A percentile compares a stretch with the other conserved stretches of the same genome.
Evolutionary conservation across 257 asterid species (phyloP).

Genomic region (Solanum pimpinellifolium): DNA sequence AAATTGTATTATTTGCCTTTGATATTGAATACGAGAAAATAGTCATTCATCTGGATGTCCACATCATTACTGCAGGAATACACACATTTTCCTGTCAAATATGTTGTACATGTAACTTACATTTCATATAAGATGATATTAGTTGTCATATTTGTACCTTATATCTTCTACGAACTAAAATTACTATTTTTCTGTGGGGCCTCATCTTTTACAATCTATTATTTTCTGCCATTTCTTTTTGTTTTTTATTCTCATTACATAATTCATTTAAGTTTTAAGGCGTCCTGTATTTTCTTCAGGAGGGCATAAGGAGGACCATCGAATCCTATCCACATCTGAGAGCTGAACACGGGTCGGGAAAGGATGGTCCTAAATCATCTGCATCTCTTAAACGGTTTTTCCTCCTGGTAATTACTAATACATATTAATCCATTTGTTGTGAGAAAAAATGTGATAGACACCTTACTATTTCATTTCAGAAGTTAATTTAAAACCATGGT

Average conservation of each 20-base stretch:
- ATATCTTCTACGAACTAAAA: background rate
- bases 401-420: background rate
- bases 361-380: conserved; percentile 59
- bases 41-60: background rate
- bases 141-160: background rate
- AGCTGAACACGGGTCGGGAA: conserved; percentile 42
- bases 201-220: background rate
- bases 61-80: background rate
- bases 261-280: background rate
- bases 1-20: background rate
- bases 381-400: conserved; percentile 22
- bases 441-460: background rate
- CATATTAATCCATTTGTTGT: background rate
- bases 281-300: conserved; percentile 38
- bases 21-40: background rate
- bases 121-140: background rate
- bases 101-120: background rate
- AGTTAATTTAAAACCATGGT: background rate
- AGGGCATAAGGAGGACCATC: conserved; percentile 75
- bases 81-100: background rate
- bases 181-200: background rate
- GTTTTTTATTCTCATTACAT: background rate
- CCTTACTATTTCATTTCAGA: background rate
- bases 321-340: conserved; percentile 74
- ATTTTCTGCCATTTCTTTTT: background rate